A percentile compares a stretch with the other conserved stretches of the same genome.
Conservation (phyloP, 2,329 filamentous ascomycete species). For the Pyrenochaeta sp. region DNA sequence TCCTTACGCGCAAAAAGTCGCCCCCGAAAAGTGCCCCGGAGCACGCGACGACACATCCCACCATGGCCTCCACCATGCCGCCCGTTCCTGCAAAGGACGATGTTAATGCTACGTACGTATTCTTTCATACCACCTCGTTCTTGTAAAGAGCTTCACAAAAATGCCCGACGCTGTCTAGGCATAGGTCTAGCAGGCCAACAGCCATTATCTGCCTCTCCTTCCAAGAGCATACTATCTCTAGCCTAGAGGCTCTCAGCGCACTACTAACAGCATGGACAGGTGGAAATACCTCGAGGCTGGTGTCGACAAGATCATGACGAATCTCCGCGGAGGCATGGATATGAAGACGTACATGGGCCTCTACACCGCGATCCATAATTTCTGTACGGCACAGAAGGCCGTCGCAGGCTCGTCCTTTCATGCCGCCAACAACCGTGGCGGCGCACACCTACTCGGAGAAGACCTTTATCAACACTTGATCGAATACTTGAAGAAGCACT, state of each 20-base stretch:
- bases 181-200: neutral
- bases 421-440: conserved; percentile 72
- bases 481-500: conserved; percentile 80
- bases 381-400: conserved; percentile 97
- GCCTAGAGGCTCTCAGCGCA: neutral
- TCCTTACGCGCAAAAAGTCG: conserved; percentile 46
- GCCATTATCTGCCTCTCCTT: neutral
- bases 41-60: conserved; percentile 41
- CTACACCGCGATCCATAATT: conserved; percentile 98
- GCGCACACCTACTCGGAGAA: conserved; percentile 93
- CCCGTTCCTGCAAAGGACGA: conserved; percentile 65
- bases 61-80: conserved; percentile 49
- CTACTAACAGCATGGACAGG: conserved; percentile 58
- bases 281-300: conserved; percentile 91
- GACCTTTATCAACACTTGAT: conserved; percentile 94
- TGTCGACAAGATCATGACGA: conserved; percentile 91
- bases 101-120: conserved; percentile 67
- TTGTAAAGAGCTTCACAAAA: neutral
- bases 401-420: conserved; percentile 65
- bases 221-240: neutral
- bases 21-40: conserved; percentile 43
- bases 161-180: neutral
- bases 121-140: neutral
- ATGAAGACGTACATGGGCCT: conserved; percentile 98
- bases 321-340: conserved; percentile 90